Evolutionary conservation across 305 asterid species (phyloP), one percentile per base, ranked within the genome.

Genomic region (Lippia alba): DNA sequence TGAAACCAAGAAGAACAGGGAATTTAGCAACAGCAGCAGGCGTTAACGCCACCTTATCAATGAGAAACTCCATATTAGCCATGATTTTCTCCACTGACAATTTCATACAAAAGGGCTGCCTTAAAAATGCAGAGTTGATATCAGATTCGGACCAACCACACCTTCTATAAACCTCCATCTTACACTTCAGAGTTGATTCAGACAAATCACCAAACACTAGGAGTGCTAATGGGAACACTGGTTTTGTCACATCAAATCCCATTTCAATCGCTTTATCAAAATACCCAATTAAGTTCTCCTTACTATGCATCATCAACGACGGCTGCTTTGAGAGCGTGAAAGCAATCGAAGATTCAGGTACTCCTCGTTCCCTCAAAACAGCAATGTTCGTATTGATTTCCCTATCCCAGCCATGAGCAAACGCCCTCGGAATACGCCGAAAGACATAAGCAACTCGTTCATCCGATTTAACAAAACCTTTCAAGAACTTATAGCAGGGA

Each of bases 401-500:
- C 19, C 39, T 30, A 14, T 36, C 8, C 41, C 41, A 36, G 6
- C 41, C 41, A 36, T 36, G 41, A 5, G 41, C 61, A 59, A 68
- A 68, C 44, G 54, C 36, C 76, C 15, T 16, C 5, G 50, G 17
- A 11, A 61, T 8, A 6, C 71, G 50, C 61, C 2, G 1, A 15
- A 72, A 40, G 18, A 66, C 55, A 0, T 10, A 17, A 41, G 32
- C 74, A 8, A 48, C 36, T 12, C 49, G 45, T 10, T 72, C 56
- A 16, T 77, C 72, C 3, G 74, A 58, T 11, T 10, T 32, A 20
- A 76, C 32, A 1, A 79, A 2, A 1, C 14, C 14, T 70, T 56
- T 68, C 4, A 79, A 20, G 71, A 12, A 69, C 30, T 71, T 51
- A 41, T 55, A 77, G 10, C 30, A 54, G 2, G 87, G 87, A 24